phyloP scores from a whole-genome alignment of 345 rosid genomes.

The Anacardium occidentale region DNA sequence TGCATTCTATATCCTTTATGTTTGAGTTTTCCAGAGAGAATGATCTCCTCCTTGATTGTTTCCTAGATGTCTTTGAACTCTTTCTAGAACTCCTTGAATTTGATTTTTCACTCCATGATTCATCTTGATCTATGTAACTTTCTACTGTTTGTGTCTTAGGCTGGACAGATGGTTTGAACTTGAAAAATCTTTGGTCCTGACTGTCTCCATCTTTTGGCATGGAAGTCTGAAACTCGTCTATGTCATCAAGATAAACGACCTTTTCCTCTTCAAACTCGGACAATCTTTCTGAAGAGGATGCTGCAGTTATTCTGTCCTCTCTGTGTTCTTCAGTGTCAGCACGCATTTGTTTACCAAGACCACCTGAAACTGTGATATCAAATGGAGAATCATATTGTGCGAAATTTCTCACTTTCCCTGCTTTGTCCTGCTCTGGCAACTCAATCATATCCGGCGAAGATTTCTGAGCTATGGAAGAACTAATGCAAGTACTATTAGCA shows the following conservation, averaged over 20 bases:
- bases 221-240: conserved; percentile 49
- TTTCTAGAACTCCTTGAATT: conserved; percentile 22
- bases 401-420: conserved; percentile 6
- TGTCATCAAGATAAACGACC: conserved; percentile 49
- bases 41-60: conserved; percentile 39
- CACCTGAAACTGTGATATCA: background rate
- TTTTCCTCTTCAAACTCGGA: conserved; percentile 33
- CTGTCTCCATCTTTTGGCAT: conserved; percentile 21
- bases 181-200: conserved; percentile 57
- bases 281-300: conserved; percentile 44
- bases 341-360: conserved; percentile 14
- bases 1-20: conserved; percentile 30
- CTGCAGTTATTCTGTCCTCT: conserved; percentile 17
- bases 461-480: conserved; percentile 29
- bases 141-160: conserved; percentile 9
- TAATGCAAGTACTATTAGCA: conserved; percentile 20
- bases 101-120: conserved; percentile 24
- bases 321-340: background rate
- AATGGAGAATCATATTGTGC: conserved; percentile 3
- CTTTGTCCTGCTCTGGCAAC: conserved; percentile 4
- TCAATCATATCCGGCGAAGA: conserved; percentile 30
- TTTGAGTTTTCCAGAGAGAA: conserved; percentile 30
- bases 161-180: conserved; percentile 40
- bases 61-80: conserved; percentile 18
- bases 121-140: conserved; percentile 20